These are phyloP conservation scores for Yamadazyma sp. DNA, from an alignment of 1,139 yeast genomes.

Conservation along the genomic window DNA sequence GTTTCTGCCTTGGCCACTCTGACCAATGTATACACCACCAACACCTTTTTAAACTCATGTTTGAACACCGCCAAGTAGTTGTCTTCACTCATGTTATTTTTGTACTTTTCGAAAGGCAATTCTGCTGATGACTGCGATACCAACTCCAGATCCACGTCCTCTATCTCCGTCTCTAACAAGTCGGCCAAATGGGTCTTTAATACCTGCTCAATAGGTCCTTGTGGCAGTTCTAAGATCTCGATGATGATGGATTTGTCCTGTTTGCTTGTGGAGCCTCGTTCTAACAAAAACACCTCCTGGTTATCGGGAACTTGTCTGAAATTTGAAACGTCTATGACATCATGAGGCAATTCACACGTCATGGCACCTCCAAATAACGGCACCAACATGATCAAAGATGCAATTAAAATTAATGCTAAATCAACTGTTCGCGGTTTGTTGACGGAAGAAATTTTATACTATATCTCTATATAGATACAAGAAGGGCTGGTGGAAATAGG, in stretches of 20 bases:
- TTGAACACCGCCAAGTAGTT: constrained; percentile 9
- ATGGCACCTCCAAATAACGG: constrained; percentile 77
- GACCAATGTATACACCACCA: constrained; percentile 42
- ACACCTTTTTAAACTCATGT: constrained; percentile 1
- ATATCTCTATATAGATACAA: not conserved
- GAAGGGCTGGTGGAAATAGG: no score
- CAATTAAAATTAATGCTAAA: not conserved
- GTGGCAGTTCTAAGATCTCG: constrained; percentile 63
- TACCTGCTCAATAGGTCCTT: constrained; percentile 32
- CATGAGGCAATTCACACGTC: constrained; percentile 50
- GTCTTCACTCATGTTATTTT: not conserved
- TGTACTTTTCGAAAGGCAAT: not conserved
- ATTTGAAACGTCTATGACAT: constrained; percentile 67
- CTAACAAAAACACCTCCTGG: constrained; percentile 74
- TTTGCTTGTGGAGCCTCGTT: constrained; percentile 25
- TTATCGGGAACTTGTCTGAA: constrained; percentile 83
- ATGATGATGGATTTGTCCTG: constrained; percentile 64
- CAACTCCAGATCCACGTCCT: constrained; percentile 5
- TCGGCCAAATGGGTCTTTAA: constrained; percentile 45
- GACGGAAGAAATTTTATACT: not conserved
- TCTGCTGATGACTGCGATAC: not conserved
- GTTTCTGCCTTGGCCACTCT: constrained; percentile 53
- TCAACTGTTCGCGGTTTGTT: not conserved
- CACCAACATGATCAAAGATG: constrained; percentile 11
- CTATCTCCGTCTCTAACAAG: constrained; percentile 22